Percentiles rank a stretch among this genome's conserved stretches.
Evolutionary conservation across 2,329 filamentous ascomycete species (phyloP).

Genomic region (Colletotrichum chlorophyti): DNA sequence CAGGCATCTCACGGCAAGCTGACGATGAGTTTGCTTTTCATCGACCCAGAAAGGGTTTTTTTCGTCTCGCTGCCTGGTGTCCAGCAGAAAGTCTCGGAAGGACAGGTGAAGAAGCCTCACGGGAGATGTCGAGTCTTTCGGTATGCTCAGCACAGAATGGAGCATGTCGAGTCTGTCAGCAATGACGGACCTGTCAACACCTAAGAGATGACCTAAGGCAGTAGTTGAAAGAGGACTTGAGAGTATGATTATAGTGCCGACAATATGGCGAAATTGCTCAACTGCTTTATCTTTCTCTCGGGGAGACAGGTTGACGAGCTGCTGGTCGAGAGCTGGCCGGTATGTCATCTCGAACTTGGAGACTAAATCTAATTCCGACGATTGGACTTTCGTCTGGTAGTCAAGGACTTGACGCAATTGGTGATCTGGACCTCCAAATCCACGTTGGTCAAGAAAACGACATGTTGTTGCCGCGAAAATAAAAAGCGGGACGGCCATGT

Average conservation of each 20-base stretch:
- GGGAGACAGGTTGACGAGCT: not conserved
- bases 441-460: conserved; percentile 35
- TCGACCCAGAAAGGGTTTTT: conserved; percentile 45
- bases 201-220: conserved; percentile 37
- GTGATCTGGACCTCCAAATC: conserved; percentile 30
- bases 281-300: conserved; percentile 15
- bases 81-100: conserved; percentile 46
- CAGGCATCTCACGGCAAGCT: conserved; percentile 42
- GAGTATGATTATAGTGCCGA: conserved; percentile 40
- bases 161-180: conserved; percentile 35
- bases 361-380: not conserved
- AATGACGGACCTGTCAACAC: conserved; percentile 28
- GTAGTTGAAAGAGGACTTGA: conserved; percentile 37
- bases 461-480: conserved; percentile 42
- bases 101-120: conserved; percentile 43
- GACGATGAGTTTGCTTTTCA: conserved; percentile 38
- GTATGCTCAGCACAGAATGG: conserved; percentile 43
- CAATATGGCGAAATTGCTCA: conserved; percentile 35
- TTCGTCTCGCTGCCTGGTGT: conserved; percentile 33
- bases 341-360: conserved; percentile 30
- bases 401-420: conserved; percentile 35
- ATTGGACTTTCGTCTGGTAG: not conserved
- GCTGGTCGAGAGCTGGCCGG: conserved; percentile 27
- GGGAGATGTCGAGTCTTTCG: conserved; percentile 29
- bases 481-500: conserved; percentile 42